Conservation (phyloP, 2,329 filamentous ascomycete species). For the Trichoderma hamatum region DNA sequence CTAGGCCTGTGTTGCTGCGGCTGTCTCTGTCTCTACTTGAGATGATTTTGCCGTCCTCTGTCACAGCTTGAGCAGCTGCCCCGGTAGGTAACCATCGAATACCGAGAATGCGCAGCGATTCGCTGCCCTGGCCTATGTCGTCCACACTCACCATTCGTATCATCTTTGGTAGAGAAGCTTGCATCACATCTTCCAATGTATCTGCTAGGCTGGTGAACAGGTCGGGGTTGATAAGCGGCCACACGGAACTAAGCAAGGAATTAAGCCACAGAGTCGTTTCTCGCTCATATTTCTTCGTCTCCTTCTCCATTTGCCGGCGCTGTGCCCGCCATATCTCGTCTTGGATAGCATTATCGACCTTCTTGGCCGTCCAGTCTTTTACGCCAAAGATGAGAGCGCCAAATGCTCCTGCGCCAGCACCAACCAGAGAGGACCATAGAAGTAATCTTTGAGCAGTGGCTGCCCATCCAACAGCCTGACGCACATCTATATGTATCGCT, state of each 20-base stretch:
- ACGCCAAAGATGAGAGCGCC: slow-evolving; percentile 42
- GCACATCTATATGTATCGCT: slow-evolving; percentile 9
- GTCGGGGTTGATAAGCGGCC: slow-evolving; percentile 76
- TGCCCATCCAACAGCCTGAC: background rate
- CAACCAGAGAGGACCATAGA: slow-evolving; percentile 43
- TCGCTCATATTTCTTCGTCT: slow-evolving; percentile 49
- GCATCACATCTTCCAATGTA: slow-evolving; percentile 78
- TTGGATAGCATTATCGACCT: slow-evolving; percentile 64
- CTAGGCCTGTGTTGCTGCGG: slow-evolving; percentile 28
- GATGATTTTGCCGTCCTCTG: slow-evolving; percentile 57
- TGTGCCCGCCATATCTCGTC: slow-evolving; percentile 71
- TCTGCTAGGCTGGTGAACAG: slow-evolving; percentile 70
- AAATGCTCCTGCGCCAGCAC: background rate
- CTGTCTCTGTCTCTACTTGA: slow-evolving; percentile 41
- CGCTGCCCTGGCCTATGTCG: slow-evolving; percentile 75
- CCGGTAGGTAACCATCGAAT: slow-evolving; percentile 73
- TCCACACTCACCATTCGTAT: slow-evolving; percentile 76
- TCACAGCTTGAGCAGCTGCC: slow-evolving; percentile 65
- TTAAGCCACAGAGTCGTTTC: slow-evolving; percentile 76
- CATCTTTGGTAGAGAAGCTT: slow-evolving; percentile 69
- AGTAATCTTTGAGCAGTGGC: slow-evolving; percentile 28
- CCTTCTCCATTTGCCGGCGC: slow-evolving; percentile 51
- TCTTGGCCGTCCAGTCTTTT: slow-evolving; percentile 63
- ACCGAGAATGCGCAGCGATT: slow-evolving; percentile 70
- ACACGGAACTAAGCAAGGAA: slow-evolving; percentile 66